These are phyloP conservation scores for Chalaropsis thielavioides DNA, from an alignment of 2,329 filamentous ascomycete genomes.

Conservation along the genomic window DNA sequence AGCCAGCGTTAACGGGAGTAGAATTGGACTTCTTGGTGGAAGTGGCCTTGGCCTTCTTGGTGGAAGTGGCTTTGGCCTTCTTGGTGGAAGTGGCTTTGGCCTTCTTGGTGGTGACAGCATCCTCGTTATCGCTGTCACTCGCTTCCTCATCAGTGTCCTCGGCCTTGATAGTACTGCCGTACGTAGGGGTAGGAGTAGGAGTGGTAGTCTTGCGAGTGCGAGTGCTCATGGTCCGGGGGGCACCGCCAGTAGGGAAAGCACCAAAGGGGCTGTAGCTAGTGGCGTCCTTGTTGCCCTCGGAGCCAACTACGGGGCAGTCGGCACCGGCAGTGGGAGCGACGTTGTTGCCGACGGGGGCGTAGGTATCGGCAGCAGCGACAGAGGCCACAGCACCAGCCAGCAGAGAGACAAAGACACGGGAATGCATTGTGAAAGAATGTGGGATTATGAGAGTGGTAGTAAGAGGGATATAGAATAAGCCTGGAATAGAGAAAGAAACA, in stretches of 20 bases:
- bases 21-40: conserved; percentile 21
- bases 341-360: conserved; percentile 19
- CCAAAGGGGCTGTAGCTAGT: conserved; percentile 11
- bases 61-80: conserved; percentile 19
- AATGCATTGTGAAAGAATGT: conserved; percentile 15
- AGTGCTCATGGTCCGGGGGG: neutral
- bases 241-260: neutral
- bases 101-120: neutral
- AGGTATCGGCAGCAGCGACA: conserved; percentile 1
- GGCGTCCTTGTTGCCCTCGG: neutral
- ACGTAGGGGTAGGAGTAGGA: neutral
- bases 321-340: conserved; percentile 17
- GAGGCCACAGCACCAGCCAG: conserved; percentile 12
- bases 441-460: neutral
- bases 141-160: neutral
- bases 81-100: conserved; percentile 23
- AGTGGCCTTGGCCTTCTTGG: conserved; percentile 20
- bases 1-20: neutral
- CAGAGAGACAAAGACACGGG: conserved; percentile 12
- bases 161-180: neutral
- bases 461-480: neutral
- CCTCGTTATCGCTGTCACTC: neutral
- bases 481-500: neutral
- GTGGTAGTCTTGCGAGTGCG: neutral
- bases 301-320: conserved; percentile 20